phyloP scores from a whole-genome alignment of 305 asterid species.

The Caryopteris hybrid region DNA sequence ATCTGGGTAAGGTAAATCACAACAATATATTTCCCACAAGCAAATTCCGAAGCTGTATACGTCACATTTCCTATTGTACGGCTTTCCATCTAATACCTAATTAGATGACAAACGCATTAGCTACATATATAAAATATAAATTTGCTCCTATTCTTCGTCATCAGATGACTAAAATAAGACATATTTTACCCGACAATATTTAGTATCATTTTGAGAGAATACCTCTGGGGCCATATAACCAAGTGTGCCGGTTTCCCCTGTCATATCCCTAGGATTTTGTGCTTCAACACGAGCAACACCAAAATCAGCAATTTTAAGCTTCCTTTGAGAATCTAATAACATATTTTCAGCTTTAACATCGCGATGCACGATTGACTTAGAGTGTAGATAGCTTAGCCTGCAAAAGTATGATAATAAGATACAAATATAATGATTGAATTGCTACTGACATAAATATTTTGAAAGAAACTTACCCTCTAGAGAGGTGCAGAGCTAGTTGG shows the following conservation, averaged over 20 bases:
- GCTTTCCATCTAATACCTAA: slow-evolving; percentile 41
- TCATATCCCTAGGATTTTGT: slow-evolving; percentile 42
- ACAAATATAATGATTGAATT: neutral
- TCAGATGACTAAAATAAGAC: no score
- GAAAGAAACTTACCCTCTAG: slow-evolving; percentile 40
- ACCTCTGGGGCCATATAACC: slow-evolving; percentile 58
- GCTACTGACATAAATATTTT: neutral
- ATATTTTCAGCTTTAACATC: slow-evolving; percentile 46
- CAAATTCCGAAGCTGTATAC: slow-evolving; percentile 48
- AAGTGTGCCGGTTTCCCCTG: slow-evolving; percentile 47
- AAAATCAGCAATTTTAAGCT: slow-evolving; percentile 39
- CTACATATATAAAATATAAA: neutral
- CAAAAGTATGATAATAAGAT: neutral
- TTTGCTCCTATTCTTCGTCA: neutral
- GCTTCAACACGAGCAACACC: slow-evolving; percentile 50
- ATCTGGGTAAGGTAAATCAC: slow-evolving; percentile 38
- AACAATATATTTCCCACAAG: slow-evolving; percentile 54
- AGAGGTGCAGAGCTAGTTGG: slow-evolving; percentile 51
- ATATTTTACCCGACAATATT: no score
- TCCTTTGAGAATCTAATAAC: slow-evolving; percentile 25
- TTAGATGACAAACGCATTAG: neutral
- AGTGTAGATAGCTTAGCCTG: slow-evolving; percentile 42
- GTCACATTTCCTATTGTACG: slow-evolving; percentile 44
- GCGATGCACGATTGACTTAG: slow-evolving; percentile 41
- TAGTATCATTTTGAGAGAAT: no score